Conservation (phyloP, 305 asterid genomes). For the Petunia hybrid region DNA sequence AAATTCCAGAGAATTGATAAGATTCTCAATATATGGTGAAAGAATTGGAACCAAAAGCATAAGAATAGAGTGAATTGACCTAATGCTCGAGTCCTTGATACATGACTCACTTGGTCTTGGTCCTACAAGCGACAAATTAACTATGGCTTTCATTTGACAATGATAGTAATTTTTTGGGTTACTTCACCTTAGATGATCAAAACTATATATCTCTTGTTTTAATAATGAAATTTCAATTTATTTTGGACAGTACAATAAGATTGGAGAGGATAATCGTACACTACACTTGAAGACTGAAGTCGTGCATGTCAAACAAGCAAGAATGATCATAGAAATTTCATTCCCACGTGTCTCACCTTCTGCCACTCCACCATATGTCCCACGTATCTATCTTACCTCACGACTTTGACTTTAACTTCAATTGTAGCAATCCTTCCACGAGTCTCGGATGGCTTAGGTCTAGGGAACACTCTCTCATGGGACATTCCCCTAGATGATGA, state of each 20-base stretch:
- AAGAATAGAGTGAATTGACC: too few species aligned
- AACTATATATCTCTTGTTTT: too few species aligned
- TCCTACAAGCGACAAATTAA: too few species aligned
- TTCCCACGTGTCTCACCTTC: slow-evolving; percentile 17
- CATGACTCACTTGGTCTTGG: too few species aligned
- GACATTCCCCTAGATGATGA: too few species aligned
- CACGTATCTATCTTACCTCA: background rate
- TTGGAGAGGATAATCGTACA: background rate
- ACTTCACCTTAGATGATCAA: too few species aligned
- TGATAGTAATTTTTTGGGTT: too few species aligned
- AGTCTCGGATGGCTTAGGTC: background rate
- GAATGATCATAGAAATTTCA: background rate
- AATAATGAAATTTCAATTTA: too few species aligned
- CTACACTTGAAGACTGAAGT: background rate
- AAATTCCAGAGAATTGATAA: slow-evolving; percentile 20
- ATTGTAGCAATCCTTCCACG: background rate
- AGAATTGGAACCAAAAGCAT: background rate
- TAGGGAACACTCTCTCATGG: too few species aligned
- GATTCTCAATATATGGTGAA: slow-evolving; percentile 20
- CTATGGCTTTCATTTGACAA: too few species aligned
- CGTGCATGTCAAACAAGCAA: background rate
- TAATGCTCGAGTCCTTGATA: too few species aligned
- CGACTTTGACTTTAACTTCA: background rate
- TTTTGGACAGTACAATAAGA: background rate
- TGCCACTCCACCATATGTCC: background rate